Base-by-base conservation (phyloP, 768 basidiomycete species). In the Tulasnella sp. region DNA sequence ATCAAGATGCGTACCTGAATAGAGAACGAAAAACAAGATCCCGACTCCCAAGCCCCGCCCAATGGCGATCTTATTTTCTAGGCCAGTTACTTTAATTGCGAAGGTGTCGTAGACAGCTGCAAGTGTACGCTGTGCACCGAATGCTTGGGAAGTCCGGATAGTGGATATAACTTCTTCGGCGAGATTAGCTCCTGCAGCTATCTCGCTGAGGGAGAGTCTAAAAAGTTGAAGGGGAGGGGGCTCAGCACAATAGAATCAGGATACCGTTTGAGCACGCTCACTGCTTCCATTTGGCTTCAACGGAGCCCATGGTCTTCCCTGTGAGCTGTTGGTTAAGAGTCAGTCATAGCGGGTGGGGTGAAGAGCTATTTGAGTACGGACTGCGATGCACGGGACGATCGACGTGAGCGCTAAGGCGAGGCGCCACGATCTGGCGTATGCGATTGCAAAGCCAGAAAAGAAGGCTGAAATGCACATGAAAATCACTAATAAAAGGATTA, bases 121-220 rank as follows among this genome's bases (percentile, higher is more conserved):
- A 9, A 88, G 82, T 46, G 83, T 81, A 36, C 80, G 76, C 78
- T 85, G 84, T 3, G 84, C 86, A 4, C 85, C 86, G 78, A 88
- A 88, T 0, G 87, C 87, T 56, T 87, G 85, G 31, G 85, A 83
- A 4, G 85, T 86, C 3, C 87, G 82, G 76, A 88, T 84, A 40
- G 83, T 83, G 27, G 85, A 84, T 80, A 88, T 85, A 78, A 85
- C 86, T 80, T 88, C 87, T 81, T 88, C 87, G 3, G 87, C 87
- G 24, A 87, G 82, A 2, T 85, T 84, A 24, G 85, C 86, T 16
- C 84, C 85, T 38, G 83, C 82, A 12, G 85, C 85, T 34, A 86
- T 83, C 24, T 82, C 80, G 16, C 84, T 83, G 38, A 87, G 83
- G 52, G 85, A 81, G 27, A 68, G 62, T 31, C 75, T 76, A 52